These are phyloP conservation scores for Auricularia heimuer DNA, from an alignment of 768 basidiomycete genomes.

Conservation along the genomic window DNA sequence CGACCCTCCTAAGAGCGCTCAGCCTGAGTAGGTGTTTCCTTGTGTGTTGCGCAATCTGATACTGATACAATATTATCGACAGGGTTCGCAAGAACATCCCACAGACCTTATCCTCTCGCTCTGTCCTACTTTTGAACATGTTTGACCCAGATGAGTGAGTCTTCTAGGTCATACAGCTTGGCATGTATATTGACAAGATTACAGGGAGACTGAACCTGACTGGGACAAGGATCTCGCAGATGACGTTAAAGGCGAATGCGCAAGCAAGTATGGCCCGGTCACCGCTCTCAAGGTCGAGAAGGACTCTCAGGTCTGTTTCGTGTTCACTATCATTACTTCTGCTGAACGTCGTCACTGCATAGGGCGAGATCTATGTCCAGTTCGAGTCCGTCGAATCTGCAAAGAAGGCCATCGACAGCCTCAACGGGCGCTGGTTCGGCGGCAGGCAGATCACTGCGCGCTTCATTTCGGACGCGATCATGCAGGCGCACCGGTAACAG, in stretches of 20 bases:
- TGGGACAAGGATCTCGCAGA: constrained; percentile 97
- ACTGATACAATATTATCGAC: constrained; percentile 6
- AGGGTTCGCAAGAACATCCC: constrained; percentile 67
- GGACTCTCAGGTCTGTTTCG: constrained; percentile 69
- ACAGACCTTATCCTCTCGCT: constrained; percentile 80
- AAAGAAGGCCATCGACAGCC: constrained; percentile 74
- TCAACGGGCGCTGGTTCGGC: constrained; percentile 96
- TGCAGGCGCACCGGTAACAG: constrained; percentile 62
- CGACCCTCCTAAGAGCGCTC: constrained; percentile 50
- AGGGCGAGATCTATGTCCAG: constrained; percentile 98
- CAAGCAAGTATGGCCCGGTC: constrained; percentile 82
- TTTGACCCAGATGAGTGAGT: constrained; percentile 93
- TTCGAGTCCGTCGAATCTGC: constrained; percentile 74
- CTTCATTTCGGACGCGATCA: constrained; percentile 89
- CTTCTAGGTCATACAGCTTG: background rate
- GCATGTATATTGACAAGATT: background rate
- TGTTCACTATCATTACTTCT: background rate
- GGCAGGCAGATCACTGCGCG: constrained; percentile 79
- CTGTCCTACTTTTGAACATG: constrained; percentile 87
- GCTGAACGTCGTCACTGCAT: constrained; percentile 3
- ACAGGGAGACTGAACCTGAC: constrained; percentile 86
- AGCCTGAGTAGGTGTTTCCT: constrained; percentile 44
- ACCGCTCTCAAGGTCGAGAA: constrained; percentile 86
- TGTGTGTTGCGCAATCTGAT: constrained; percentile 8
- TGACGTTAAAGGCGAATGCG: constrained; percentile 91